These are phyloP conservation scores for Neurospora sp. DNA, from an alignment of 495 filamentous ascomycete species.

Conservation along the genomic window DNA sequence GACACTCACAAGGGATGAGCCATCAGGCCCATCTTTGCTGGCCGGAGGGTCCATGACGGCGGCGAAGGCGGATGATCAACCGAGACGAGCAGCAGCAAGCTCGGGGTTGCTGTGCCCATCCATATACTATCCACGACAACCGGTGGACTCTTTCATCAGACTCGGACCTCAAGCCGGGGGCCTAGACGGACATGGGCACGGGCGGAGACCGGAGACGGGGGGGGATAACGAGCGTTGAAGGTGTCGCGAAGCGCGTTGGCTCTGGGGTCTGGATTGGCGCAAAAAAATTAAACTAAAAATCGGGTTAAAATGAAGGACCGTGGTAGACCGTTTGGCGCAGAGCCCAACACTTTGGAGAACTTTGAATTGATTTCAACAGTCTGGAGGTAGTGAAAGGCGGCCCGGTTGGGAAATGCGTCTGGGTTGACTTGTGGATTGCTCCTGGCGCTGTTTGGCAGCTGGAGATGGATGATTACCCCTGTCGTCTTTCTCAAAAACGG, in stretches of 20 bases:
- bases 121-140: slow-evolving; percentile 16
- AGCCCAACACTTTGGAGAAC: neutral
- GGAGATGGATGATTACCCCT: neutral
- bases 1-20: slow-evolving; percentile 47
- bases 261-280: neutral
- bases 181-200: neutral
- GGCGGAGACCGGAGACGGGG: neutral
- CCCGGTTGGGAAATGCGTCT: neutral
- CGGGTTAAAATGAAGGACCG: neutral
- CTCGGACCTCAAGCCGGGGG: slow-evolving; percentile 1
- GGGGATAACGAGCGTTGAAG: neutral
- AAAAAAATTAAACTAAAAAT: neutral
- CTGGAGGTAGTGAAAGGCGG: neutral
- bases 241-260: neutral
- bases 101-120: slow-evolving; percentile 19
- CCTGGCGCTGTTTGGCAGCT: neutral
- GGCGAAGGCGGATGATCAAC: slow-evolving; percentile 12
- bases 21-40: slow-evolving; percentile 39
- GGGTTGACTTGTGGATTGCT: neutral
- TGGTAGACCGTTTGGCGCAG: neutral
- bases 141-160: slow-evolving; percentile 15
- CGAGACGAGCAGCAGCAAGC: slow-evolving; percentile 17
- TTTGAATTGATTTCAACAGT: neutral
- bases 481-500: neutral
- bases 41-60: slow-evolving; percentile 32